Conservation (phyloP, 2,329 filamentous ascomycete genomes). For the Diaporthe ampelina region DNA sequence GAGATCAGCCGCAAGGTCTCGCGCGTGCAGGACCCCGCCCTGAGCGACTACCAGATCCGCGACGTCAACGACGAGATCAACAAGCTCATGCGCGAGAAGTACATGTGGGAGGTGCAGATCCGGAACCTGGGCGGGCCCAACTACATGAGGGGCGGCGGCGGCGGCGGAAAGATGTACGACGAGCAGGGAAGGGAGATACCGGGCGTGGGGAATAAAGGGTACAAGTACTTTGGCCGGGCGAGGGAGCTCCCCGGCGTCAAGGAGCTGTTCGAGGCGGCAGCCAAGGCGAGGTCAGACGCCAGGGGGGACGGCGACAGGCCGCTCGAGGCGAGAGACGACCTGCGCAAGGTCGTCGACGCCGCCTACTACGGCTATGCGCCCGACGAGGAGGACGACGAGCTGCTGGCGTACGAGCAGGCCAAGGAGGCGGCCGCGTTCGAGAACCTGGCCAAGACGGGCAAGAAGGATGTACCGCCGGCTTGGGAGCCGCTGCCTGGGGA, state of each 20-base stretch:
- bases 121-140: conserved; percentile 96
- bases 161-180: conserved; percentile 78
- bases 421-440: conserved; percentile 88
- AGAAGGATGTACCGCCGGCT: conserved; percentile 67
- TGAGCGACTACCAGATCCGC: conserved; percentile 97
- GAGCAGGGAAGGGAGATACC: conserved; percentile 80
- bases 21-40: conserved; percentile 89
- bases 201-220: conserved; percentile 86
- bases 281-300: conserved; percentile 63
- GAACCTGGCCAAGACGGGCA: conserved; percentile 71
- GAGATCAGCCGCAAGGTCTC: conserved; percentile 98
- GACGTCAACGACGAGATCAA: conserved; percentile 99
- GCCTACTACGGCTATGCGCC: conserved; percentile 96
- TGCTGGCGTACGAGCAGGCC: conserved; percentile 84
- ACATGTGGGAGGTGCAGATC: conserved; percentile 99
- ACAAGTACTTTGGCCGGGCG: conserved; percentile 93
- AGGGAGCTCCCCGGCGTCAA: conserved; percentile 94
- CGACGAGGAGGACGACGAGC: conserved; percentile 87
- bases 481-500: conserved; percentile 94
- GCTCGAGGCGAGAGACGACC: conserved; percentile 76
- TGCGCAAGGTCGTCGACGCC: conserved; percentile 86
- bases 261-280: conserved; percentile 90
- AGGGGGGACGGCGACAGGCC: conserved; percentile 64
- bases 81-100: conserved; percentile 98
- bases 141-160: conserved; percentile 78